Percentiles rank a stretch among this genome's conserved stretches.
Evolutionary conservation across 2,329 filamentous ascomycete species (phyloP).

Genomic region (Colletotrichum sp.): DNA sequence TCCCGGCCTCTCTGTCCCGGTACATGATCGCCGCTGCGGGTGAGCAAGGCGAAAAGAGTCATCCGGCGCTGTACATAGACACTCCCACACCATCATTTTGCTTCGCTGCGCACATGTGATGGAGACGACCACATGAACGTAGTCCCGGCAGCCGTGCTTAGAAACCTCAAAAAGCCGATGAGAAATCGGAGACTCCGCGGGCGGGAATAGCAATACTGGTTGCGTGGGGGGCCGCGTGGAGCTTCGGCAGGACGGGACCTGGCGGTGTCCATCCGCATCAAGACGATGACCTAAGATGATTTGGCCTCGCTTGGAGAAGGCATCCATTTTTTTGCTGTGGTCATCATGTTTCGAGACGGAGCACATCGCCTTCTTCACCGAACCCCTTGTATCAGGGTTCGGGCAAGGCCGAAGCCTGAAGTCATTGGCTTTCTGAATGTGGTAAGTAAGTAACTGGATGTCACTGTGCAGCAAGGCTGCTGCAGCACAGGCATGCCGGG

Average conservation of each 20-base stretch:
- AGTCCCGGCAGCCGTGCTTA: neutral
- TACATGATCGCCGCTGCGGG: constrained; percentile 11
- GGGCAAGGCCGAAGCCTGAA: constrained; percentile 10
- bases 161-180: neutral
- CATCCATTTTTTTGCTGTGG: neutral
- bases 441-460: neutral
- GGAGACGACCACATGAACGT: neutral
- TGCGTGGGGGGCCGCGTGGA: neutral
- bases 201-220: neutral
- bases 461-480: neutral
- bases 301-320: neutral
- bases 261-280: neutral
- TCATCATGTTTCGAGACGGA: neutral
- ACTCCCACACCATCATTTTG: neutral
- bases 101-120: neutral
- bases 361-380: neutral
- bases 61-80: neutral
- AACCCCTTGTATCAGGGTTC: neutral
- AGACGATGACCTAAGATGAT: constrained; percentile 8
- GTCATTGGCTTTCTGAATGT: neutral
- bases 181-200: constrained; percentile 6
- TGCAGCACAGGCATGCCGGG: neutral
- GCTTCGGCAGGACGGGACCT: neutral
- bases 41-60: constrained; percentile 15
- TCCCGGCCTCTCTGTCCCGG: neutral